Evolutionary conservation across 1,284 basidiomycete genomes (phyloP), one percentile per base, ranked within the genome.

Genomic region (Rhodotorula sp.): DNA sequence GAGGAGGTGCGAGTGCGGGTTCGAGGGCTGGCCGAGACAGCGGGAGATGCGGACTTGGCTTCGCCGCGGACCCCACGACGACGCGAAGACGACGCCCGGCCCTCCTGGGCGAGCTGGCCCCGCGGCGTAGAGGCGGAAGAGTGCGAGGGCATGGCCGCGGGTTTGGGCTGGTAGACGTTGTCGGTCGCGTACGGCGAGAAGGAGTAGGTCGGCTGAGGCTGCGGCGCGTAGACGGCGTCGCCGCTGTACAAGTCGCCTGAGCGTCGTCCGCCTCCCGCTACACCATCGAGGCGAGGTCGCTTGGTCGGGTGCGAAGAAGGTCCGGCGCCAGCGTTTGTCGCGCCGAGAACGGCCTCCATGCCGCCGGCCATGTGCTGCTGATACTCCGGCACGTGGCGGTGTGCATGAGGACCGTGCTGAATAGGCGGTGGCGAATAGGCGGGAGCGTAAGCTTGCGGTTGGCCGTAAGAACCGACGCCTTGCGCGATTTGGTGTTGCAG

Each of bases 101-200:
- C 29, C 10, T 58, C 24, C 44, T 20, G 34, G n/a, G 19, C 49
- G 39, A 22, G 20, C 27, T 24, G 17, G n/a, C 29, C 19, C 15
- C 56, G 27, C 7, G 36, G 13, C 30, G 36, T 22, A 10, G 39
- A 44, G 48, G 36, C 19, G 24, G 59, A 39, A 20, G 44, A 13
- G 20, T 20, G 27, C 11, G 39, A 24, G n/a, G 10, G 3, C 9
- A 15, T 36, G 34, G 27, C 15, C 24, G 36, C 36, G 20, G 46
- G 29, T 1, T 20, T 17, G 54, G 32, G 5, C 20, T 57, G 56
- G 53, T 70, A 70, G 24, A 70, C 64, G n/a, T 47, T 34, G 10
- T 57, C 64, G 9, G 68, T 70, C 58, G 68, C 59, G 64, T 70
- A 70, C 5, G 68, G 68, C 44, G 68, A 67, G 17, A 29, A 34